Base-by-base conservation (phyloP, 306 rosid species). In the Castanea crenata region DNA sequence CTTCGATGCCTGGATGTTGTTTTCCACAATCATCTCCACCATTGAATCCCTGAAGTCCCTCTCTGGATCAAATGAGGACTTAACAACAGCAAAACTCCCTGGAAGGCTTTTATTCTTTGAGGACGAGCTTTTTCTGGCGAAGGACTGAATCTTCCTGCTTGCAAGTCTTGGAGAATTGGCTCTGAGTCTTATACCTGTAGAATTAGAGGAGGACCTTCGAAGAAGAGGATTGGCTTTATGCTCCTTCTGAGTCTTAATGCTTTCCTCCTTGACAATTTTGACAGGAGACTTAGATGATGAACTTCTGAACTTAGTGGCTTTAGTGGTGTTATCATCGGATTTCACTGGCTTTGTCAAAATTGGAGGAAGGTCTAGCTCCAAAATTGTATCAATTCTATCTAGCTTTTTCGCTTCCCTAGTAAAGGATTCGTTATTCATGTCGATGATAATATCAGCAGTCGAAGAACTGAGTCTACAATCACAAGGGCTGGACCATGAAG, bases 1-100 rank as follows among this genome's bases (percentile, higher is more conserved):
- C 82, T 92, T 89, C 0, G 92, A 83, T 5, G 78, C 90, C 64
- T 83, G 57, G 78, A 94, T 91, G 55, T 89, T 91, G 73, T 92
- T 92, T 92, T 90, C 97, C 75, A 87, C 88, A 76, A 94, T 92
- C 98, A 94, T 94, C 88, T 94, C 98, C 87, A 86, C 85, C 98
- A 94, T 94, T 41, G 98, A 94, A 4, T 94, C 94, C 75, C 79
- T 85, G 85, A 94, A 94, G 82, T 94, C 98, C 73, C 85, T 86
- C 83, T 85, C 90, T 23, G 98, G 98, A 82, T 94, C 91, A 76
- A 85, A 52, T 12, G 97, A 92, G 19, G 94, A 87, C 80, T 92
- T 92, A 1, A 91, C 96, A 69, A 94, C 90, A 9, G 97, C 98
- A 82, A 88, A 90, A 12, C 98, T 92, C 75, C 92, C 96, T 31